Base-by-base conservation (phyloP, 352 stramenopile genomes). In the Globisporangium orthogonon region DNA sequence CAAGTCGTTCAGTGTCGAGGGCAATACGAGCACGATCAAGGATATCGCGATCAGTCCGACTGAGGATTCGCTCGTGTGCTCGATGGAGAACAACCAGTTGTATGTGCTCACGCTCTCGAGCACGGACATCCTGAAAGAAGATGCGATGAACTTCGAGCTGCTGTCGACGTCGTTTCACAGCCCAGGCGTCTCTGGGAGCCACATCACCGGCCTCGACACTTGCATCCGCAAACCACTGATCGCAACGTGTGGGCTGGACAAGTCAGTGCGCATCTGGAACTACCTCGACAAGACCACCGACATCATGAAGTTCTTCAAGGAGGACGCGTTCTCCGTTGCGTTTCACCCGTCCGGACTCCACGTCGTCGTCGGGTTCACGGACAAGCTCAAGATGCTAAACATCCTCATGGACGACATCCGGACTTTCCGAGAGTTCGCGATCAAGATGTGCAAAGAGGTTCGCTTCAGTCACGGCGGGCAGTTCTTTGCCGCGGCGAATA, bases 381-480 rank as follows among this genome's bases (percentile, higher is more conserved):
- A 98, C 72, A 98, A 97, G 56, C 69, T 98, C 29, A 89, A 93
- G 52, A 71, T 98, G 62, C 87, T 97, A 59, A 97, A 98, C 60
- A 84, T 98, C 23, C 71, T 98, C 18, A 96, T 98, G 83, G 91
- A 98, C 60, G 92, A 98, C 52, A 86, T 98, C 37, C 74, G 88
- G 0, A 67, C 84, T 35, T 97, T 89, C 46, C 86, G 92, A 6
- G 91, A 98, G 59, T 88, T 98, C 50, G 58, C 84, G 1, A 85
- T 98, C 65, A 98, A 98, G 65, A 71, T 73, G 3, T 98, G 94
- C 63, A 71, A 78, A 33, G 90, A 98, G 70, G 86, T 95, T 49
- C 76, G 83, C 13, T 98, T 98, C 66, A 91, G 81, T 46, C 77
- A 95, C 54, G 91, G 91, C 4, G 89, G 90, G 0, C 87, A 98